Percentiles rank a stretch among this genome's conserved stretches.
These are phyloP conservation scores for Zygosaccharomyces pseudobailii DNA, from an alignment of 1,139 yeast genomes.

Conservation along the genomic window DNA sequence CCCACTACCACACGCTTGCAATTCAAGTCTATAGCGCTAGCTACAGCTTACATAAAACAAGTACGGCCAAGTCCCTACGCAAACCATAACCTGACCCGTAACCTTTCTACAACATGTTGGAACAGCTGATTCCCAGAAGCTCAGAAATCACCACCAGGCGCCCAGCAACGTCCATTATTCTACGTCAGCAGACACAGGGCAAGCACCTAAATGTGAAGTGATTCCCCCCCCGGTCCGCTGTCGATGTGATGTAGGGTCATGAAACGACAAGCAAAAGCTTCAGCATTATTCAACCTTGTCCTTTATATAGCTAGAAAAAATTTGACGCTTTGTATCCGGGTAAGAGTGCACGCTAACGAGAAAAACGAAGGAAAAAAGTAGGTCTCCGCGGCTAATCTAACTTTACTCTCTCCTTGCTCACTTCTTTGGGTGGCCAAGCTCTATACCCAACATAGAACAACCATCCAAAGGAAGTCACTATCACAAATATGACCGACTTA, in stretches of 20 bases:
- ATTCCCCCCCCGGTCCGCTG: not conserved
- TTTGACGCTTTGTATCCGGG: not conserved
- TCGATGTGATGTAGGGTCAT: slow-evolving; percentile 24
- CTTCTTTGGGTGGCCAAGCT: slow-evolving; percentile 20
- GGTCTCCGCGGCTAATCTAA: slow-evolving; percentile 1
- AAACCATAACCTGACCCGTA: too few species aligned
- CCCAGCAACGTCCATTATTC: slow-evolving; percentile 42
- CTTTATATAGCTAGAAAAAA: not conserved
- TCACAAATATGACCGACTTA: slow-evolving; percentile 46
- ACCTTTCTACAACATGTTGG: slow-evolving; percentile 28
- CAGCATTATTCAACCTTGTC: not conserved
- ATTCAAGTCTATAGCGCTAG: too few species aligned
- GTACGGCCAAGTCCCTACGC: too few species aligned
- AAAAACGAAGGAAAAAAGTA: not conserved
- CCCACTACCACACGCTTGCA: too few species aligned
- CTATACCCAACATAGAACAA: slow-evolving; percentile 28
- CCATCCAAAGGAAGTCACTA: slow-evolving; percentile 47
- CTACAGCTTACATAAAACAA: too few species aligned
- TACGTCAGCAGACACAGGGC: slow-evolving; percentile 28
- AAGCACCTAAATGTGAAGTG: not conserved
- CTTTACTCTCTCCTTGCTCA: not conserved
- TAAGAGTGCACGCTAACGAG: not conserved
- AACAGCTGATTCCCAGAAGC: slow-evolving; percentile 42
- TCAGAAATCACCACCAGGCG: slow-evolving; percentile 41
- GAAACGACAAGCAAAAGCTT: slow-evolving; percentile 1